phyloP scores from a whole-genome alignment of 2,329 filamentous ascomycete species.

The Orbilia oligospora region DNA sequence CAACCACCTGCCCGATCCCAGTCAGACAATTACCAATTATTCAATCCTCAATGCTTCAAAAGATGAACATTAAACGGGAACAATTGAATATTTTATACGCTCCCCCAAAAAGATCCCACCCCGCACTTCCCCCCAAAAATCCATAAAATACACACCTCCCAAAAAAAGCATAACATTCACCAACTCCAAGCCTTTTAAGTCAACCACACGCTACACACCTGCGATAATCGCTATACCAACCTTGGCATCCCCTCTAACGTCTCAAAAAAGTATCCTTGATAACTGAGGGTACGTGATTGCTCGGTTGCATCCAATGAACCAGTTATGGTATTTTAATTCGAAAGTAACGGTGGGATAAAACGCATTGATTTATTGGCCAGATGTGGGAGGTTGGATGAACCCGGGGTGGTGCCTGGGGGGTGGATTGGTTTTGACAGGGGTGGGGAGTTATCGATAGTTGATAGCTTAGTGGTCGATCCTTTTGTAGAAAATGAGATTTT shows the following conservation, averaged over 20 bases:
- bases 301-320: background rate
- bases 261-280: background rate
- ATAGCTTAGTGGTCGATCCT: background rate
- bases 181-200: background rate
- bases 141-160: background rate
- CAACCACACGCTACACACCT: background rate
- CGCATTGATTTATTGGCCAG: background rate
- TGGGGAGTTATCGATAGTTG: background rate
- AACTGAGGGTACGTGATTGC: background rate
- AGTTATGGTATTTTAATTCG: background rate
- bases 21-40: background rate
- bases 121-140: background rate
- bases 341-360: background rate
- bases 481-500: too few relatives aligned
- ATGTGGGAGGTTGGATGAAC: background rate
- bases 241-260: slow-evolving; percentile 4
- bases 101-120: background rate
- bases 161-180: background rate
- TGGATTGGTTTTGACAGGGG: background rate
- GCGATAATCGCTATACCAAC: background rate
- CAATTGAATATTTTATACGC: slow-evolving; percentile 2
- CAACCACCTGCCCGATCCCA: background rate
- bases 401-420: background rate
- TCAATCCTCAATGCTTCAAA: background rate
- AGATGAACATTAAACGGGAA: background rate